Conservation (phyloP, 208 protist species). For the Tritrichomonas musculus region DNA sequence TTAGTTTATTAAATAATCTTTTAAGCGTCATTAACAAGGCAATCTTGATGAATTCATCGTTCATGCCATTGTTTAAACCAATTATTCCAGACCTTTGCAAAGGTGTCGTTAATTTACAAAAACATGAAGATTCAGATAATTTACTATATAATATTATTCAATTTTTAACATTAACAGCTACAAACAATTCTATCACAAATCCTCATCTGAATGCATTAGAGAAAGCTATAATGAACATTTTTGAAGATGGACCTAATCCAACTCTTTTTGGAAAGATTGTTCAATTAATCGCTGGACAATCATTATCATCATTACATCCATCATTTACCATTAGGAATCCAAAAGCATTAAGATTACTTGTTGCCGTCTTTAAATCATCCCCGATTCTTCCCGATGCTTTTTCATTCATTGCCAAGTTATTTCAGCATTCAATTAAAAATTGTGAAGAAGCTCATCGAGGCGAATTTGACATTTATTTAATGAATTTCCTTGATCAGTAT, state of each 20-base stretch:
- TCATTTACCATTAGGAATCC: background rate
- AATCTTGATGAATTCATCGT: too few relatives aligned
- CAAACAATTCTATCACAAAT: too few relatives aligned
- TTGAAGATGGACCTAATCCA: background rate
- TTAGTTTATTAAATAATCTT: too few relatives aligned
- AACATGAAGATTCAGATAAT: too few relatives aligned
- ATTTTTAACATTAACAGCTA: too few relatives aligned
- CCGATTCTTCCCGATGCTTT: background rate
- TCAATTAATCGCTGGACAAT: background rate
- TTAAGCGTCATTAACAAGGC: too few relatives aligned
- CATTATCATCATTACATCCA: background rate
- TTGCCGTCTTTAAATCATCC: background rate
- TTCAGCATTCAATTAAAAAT: background rate
- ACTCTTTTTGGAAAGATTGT: background rate
- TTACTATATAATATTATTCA: too few relatives aligned
- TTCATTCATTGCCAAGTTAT: background rate
- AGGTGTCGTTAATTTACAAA: too few relatives aligned
- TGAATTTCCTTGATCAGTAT: background rate
- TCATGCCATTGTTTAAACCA: too few relatives aligned
- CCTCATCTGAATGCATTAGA: too few relatives aligned
- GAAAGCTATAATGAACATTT: too few relatives aligned
- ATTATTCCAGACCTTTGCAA: too few relatives aligned
- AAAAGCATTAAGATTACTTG: background rate
- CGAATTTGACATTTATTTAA: background rate
- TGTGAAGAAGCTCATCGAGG: background rate